A percentile compares a stretch with the other conserved stretches of the same genome.
phyloP scores from a whole-genome alignment of 352 stramenopile species.

The Globisporangium rhizosaccharum region DNA sequence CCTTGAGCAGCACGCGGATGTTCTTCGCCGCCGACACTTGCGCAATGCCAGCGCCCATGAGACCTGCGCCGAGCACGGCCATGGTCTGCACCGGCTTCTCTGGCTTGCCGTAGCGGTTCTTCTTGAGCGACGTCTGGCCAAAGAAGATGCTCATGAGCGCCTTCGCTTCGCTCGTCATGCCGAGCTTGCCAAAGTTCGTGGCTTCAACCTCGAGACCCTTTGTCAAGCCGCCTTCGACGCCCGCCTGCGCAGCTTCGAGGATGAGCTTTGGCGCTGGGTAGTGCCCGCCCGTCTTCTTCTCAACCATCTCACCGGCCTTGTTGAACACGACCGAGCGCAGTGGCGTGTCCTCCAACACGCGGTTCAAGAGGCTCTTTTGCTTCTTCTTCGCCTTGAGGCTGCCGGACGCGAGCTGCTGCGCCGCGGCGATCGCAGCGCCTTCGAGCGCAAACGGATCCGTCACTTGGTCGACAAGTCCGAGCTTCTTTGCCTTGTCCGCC shows the following conservation, averaged over 20 bases:
- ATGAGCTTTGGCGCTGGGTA: slow-evolving; percentile 96
- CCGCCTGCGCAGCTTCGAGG: slow-evolving; percentile 86
- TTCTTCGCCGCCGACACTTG: slow-evolving; percentile 95
- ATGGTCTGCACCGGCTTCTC: slow-evolving; percentile 88
- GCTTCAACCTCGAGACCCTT: slow-evolving; percentile 92
- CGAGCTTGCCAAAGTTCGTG: slow-evolving; percentile 94
- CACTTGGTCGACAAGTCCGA: slow-evolving; percentile 96
- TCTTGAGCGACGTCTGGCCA: slow-evolving; percentile 96
- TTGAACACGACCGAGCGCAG: slow-evolving; percentile 92
- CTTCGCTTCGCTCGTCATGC: slow-evolving; percentile 93
- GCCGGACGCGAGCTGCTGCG: slow-evolving; percentile 86
- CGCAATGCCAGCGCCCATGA: slow-evolving; percentile 98
- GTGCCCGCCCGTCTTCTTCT: slow-evolving; percentile 96
- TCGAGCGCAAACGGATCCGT: slow-evolving; percentile 90
- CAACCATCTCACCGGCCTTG: slow-evolving; percentile 93
- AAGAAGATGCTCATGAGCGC: slow-evolving; percentile 98
- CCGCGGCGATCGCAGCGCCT: slow-evolving; percentile 85
- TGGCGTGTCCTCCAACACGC: slow-evolving; percentile 93
- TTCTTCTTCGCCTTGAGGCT: slow-evolving; percentile 92
- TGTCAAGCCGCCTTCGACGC: slow-evolving; percentile 70
- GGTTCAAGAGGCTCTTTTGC: slow-evolving; percentile 77
- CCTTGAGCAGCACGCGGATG: slow-evolving; percentile 94
- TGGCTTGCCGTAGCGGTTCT: slow-evolving; percentile 93
- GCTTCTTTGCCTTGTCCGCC: slow-evolving; percentile 95
- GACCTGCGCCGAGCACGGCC: slow-evolving; percentile 94